Evolutionary conservation across 495 filamentous ascomycete genomes (phyloP).

Genomic region (Echria macrotheca): DNA sequence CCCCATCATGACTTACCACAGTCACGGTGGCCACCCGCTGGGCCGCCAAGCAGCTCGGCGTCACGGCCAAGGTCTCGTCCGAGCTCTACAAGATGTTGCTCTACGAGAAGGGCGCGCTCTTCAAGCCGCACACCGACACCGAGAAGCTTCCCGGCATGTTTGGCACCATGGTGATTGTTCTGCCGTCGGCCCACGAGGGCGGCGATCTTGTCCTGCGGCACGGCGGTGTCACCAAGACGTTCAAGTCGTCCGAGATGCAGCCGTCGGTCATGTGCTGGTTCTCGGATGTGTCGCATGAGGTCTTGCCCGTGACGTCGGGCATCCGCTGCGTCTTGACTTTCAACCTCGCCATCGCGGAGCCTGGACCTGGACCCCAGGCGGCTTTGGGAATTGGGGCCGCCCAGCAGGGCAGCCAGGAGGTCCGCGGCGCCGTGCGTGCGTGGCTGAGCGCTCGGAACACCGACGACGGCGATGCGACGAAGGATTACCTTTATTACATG

Average conservation of each 20-base stretch:
- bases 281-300: conserved; percentile 50
- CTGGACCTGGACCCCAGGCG: conserved; percentile 9
- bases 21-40: conserved; percentile 18
- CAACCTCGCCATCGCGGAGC: conserved; percentile 39
- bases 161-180: conserved; percentile 48
- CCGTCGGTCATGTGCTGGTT: conserved; percentile 46
- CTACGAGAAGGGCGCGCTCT: conserved; percentile 51
- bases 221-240: conserved; percentile 26
- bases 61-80: conserved; percentile 28
- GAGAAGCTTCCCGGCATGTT: conserved; percentile 55
- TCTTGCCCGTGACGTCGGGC: conserved; percentile 45
- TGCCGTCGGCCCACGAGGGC: conserved; percentile 49
- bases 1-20: conserved; percentile 30
- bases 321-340: conserved; percentile 50
- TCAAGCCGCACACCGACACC: conserved; percentile 47
- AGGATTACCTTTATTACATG: conserved; percentile 28
- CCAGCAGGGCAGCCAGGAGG: background rate
- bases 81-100: conserved; percentile 52
- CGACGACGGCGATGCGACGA: background rate
- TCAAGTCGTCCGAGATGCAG: conserved; percentile 35
- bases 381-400: background rate
- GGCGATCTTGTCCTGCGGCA: conserved; percentile 46
- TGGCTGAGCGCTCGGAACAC: conserved; percentile 16
- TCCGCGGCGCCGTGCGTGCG: conserved; percentile 19
- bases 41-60: conserved; percentile 28